Base-by-base conservation (phyloP, 2,329 filamentous ascomycete species). In the Blastomyces emzantsi region DNA sequence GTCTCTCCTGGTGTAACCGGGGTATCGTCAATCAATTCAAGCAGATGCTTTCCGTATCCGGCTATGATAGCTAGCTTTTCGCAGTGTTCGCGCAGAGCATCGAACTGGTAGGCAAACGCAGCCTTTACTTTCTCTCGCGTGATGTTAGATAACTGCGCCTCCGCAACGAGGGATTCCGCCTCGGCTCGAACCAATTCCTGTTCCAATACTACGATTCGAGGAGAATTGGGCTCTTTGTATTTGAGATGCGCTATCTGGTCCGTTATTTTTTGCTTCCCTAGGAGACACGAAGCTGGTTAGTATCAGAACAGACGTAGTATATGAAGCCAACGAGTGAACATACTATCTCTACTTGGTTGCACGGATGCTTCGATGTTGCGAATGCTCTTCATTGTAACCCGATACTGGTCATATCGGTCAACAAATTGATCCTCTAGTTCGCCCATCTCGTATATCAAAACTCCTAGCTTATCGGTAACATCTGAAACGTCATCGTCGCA, bases 71-170 rank as follows among this genome's bases (percentile, higher is more conserved):
- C 94, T 30, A 97, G 85, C 83, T 99, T 99, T 80, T 99, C 94
- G 77, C 90, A 94, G 80, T 97, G 94, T 82, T 99, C 94, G 66
- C 91, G 90, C 68, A 99, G 86, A 54, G 94, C 94, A 74, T 99
- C 93, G 72, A 99, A 99, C 75, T 99, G 94, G 81, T 97, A 99
- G 62, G 88, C 90, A 80, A 97, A 99, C 51, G 94, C 94, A 61
- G 93, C 90, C 86, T 99, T 99, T 75, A 99, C 87, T 85, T 99
- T 99, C 81, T 99, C 93, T 72, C 94, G 93, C 33, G 95, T 99
- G 74, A 99, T 99, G 83, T 99, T 99, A 75, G 93, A 97, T 61
- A 99, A 85, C 80, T 99, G 94, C 8, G 94, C 94, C 78, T 99
- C 94, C 67, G 94, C 94, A 63, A 99, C 94, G 17, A 99, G 87